Evolutionary conservation across 164 flowering plant species (phyloP).

Genomic region (grape (Vitis vinifera)): ASM3070453v1 NC_081815.1:4832001-4832500

Average conservation of each 20-base stretch:
- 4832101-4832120: constrained; percentile 18
- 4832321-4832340: constrained; percentile 14
- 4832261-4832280: constrained; percentile 26
- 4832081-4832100: constrained; percentile 26
- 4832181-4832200: constrained; percentile 78
- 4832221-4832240: constrained; percentile 58
- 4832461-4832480: constrained; percentile 15
- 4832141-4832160: constrained; percentile 53
- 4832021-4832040: constrained; percentile 19
- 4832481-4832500: background rate
- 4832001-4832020: constrained; percentile 26
- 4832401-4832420: constrained; percentile 16
- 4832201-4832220: constrained; percentile 58
- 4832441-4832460: constrained; percentile 19
- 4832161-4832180: constrained; percentile 63
- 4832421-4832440: constrained; percentile 20
- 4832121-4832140: constrained; percentile 28
- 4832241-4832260: constrained; percentile 50
- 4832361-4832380: constrained; percentile 25
- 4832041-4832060: constrained; percentile 37
- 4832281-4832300: constrained; percentile 15
- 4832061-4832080: constrained; percentile 34
- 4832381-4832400: constrained; percentile 17
- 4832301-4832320: constrained; percentile 13
- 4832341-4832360: constrained; percentile 9